These are phyloP conservation scores for Macrolepiota dolichaula DNA, from an alignment of 768 basidiomycete genomes.

Conservation along the genomic window DNA sequence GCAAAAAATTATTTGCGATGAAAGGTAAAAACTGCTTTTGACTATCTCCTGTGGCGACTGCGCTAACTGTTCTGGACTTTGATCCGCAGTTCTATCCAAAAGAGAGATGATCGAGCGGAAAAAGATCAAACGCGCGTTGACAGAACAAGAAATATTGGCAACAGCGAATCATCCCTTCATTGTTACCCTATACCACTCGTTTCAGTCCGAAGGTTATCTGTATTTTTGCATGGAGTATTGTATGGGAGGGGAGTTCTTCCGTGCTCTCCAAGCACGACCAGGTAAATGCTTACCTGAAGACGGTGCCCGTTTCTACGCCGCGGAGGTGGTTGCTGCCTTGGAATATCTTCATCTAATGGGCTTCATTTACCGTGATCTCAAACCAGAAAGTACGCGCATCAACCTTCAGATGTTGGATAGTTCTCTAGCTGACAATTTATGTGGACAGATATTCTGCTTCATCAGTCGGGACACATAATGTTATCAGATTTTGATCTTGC, in stretches of 20 bases:
- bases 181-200: constrained; percentile 97
- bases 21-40: constrained; percentile 68
- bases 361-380: constrained; percentile 98
- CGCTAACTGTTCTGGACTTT: constrained; percentile 30
- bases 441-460: constrained; percentile 85
- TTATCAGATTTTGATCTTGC: constrained; percentile 98
- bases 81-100: constrained; percentile 85
- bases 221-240: constrained; percentile 99
- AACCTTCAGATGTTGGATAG: constrained; percentile 13
- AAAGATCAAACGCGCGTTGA: constrained; percentile 98
- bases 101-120: constrained; percentile 99
- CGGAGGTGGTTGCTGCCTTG: constrained; percentile 95
- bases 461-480: constrained; percentile 99
- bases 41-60: constrained; percentile 28
- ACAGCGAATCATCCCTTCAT: constrained; percentile 99
- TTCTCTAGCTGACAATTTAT: constrained; percentile 16
- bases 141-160: constrained; percentile 98
- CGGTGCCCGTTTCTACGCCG: constrained; percentile 95
- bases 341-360: constrained; percentile 99
- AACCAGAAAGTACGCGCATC: constrained; percentile 88
- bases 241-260: constrained; percentile 99
- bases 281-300: constrained; percentile 98
- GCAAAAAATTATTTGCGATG: constrained; percentile 95
- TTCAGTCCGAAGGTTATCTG: constrained; percentile 96
- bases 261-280: constrained; percentile 91